Evolutionary conservation across 306 rosid genomes (phyloP).

Genomic region (Dicorynia guianensis): DNA sequence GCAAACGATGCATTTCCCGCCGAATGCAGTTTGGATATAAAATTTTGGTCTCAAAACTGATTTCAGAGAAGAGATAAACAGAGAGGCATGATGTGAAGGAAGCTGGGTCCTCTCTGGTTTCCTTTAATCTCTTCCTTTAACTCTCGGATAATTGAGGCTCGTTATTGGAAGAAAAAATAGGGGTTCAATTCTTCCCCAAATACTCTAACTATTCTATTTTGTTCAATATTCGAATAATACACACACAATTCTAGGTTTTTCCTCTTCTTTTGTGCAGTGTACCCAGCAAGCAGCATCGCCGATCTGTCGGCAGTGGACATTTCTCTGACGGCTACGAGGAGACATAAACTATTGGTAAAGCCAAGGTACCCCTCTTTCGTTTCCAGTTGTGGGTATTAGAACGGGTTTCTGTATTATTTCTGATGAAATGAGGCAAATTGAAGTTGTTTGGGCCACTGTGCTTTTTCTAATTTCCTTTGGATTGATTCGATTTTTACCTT

Average conservation of each 20-base stretch:
- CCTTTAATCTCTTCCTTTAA: conserved; percentile 70
- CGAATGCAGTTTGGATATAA: not conserved
- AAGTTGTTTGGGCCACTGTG: not conserved
- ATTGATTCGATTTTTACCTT: not conserved
- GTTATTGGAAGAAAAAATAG: conserved; percentile 92
- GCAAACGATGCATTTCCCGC: not conserved
- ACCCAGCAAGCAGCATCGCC: conserved; percentile 74
- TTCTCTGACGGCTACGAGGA: conserved; percentile 76
- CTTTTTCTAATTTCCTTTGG: not conserved
- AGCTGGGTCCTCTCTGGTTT: conserved; percentile 71
- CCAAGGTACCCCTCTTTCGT: conserved; percentile 54
- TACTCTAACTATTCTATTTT: not conserved
- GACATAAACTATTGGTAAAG: conserved; percentile 83
- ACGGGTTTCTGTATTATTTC: not conserved
- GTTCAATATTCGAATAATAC: not conserved
- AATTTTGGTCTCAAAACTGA: not conserved
- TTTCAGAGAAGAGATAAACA: conserved; percentile 7
- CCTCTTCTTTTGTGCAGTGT: conserved; percentile 52
- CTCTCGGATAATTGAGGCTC: conserved; percentile 69
- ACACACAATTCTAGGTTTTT: not conserved
- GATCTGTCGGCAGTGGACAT: conserved; percentile 82
- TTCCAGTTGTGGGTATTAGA: not conserved
- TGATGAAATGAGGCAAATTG: not conserved
- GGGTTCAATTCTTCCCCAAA: conserved; percentile 17
- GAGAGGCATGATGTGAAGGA: conserved; percentile 56